Base-by-base conservation (phyloP, 2,329 filamentous ascomycete genomes). In the Alternaria sp. region DNA sequence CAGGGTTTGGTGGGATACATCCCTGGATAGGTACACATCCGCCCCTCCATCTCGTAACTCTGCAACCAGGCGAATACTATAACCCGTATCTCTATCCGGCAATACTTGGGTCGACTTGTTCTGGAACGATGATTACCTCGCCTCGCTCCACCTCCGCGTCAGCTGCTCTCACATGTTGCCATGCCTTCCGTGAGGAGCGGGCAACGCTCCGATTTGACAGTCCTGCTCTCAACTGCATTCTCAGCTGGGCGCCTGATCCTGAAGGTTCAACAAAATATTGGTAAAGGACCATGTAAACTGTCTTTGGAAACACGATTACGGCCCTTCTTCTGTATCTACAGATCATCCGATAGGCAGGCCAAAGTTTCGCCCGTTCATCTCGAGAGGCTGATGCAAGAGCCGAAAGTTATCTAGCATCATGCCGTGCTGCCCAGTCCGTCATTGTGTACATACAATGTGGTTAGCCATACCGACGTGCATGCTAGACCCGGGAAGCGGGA, bases 351-450 rank as follows among this genome's bases (percentile, higher is more conserved):
- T 40, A 52, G 28, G 30, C 30, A 23, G 49, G 19, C 17, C 53
- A 56, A 56, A 30, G 13, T 26, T 56, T 56, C 53, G 15, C 11
- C 17, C 25, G 11, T 36, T 62, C 59, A 28, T 25, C 63, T 68
- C 51, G 51, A 64, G 62, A 47, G 47, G 11, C 64, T 49, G 54
- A 65, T 61, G 63, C 67, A 71, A 56, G 53, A 64, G 60, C 57
- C 52, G 46, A 65, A 57, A 64, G 52, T 47, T 56, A 67, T 72
- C 36, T 62, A 56, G 61, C 50, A 59, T 59, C 56, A 77, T 77
- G 75, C 72, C 69, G 70, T 79, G 75, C 76, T 77, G 75, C 76
- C 77, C 75, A 77, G 74, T 73, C 72, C 65, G 69, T 68, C 68
- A 59, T 67, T 67, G 54, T 62, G 57, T 61, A 60, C 58, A 52